Percentiles rank a stretch among this genome's conserved stretches.
phyloP scores from a whole-genome alignment of 179 eudicot genomes.

The Heliamphora pulchella region DNA sequence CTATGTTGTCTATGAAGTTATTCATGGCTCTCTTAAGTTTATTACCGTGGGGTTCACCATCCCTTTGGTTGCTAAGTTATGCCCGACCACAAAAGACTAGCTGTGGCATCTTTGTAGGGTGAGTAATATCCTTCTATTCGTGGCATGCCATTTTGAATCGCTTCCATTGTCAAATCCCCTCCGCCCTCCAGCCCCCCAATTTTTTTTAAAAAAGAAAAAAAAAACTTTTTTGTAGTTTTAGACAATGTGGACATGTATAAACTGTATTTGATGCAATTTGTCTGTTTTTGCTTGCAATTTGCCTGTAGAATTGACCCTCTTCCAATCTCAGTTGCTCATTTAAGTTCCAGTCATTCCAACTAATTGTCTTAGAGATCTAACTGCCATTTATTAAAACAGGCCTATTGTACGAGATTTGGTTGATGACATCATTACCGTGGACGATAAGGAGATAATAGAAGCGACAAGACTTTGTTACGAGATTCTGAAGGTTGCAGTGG shows the following conservation, averaged over 20 bases:
- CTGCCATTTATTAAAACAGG: conserved; percentile 33
- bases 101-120: not conserved
- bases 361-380: not conserved
- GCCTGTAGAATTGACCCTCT: not conserved
- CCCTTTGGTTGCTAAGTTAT: not conserved
- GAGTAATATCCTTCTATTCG: not conserved
- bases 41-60: not conserved
- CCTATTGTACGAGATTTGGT: conserved; percentile 86
- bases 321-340: not conserved
- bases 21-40: not conserved
- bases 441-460: conserved; percentile 68
- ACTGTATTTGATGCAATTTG: not conserved
- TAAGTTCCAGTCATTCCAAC: not conserved
- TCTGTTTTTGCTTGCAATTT: not conserved
- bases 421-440: conserved; percentile 69
- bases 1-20: not conserved
- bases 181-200: too few species aligned
- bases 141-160: not conserved
- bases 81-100: not conserved
- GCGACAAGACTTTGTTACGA: conserved; percentile 85
- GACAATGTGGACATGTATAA: not conserved
- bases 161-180: too few species aligned
- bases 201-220: too few species aligned
- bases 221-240: not conserved
- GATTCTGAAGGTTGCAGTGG: conserved; percentile 82